These are phyloP conservation scores for Millerago galiae DNA, from an alignment of 805 yeast species.

Conservation along the genomic window DNA sequence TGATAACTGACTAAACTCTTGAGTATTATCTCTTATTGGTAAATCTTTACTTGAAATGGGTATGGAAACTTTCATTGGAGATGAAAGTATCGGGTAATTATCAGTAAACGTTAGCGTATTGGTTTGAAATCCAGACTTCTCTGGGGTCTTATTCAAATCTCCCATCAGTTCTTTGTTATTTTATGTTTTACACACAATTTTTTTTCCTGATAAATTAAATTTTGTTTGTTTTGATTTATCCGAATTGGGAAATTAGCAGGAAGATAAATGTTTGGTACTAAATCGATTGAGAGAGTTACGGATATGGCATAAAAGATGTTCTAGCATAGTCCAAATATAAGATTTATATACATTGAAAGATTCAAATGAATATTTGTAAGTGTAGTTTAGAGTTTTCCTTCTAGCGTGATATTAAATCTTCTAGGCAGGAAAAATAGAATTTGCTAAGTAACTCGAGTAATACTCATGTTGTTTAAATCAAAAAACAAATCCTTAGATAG, in stretches of 20 bases:
- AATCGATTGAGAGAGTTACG: not conserved
- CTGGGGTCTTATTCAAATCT: not conserved
- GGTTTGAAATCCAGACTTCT: not conserved
- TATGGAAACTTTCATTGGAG: constrained; percentile 20
- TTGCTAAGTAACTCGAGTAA: too few relatives aligned
- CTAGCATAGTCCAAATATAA: too few relatives aligned
- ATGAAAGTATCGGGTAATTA: constrained; percentile 15
- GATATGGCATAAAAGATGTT: too few relatives aligned
- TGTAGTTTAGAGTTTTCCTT: too few relatives aligned
- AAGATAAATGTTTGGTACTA: constrained; percentile 3
- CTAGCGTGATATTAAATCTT: too few relatives aligned
- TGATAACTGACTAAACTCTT: constrained; percentile 14
- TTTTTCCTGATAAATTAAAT: not conserved
- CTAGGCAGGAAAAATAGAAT: too few relatives aligned
- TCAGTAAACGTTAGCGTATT: not conserved
- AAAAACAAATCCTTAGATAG: too few relatives aligned
- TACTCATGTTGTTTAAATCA: too few relatives aligned
- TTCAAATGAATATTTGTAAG: too few relatives aligned
- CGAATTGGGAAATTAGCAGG: constrained; percentile 8
- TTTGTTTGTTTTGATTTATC: constrained; percentile 12
- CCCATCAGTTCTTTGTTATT: not conserved
- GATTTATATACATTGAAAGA: too few relatives aligned
- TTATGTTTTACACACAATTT: not conserved
- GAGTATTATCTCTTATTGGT: constrained; percentile 5
- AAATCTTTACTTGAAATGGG: not conserved